phyloP scores from a whole-genome alignment of 1,284 basidiomycete species.

The Schizophyllum commune region DNA sequence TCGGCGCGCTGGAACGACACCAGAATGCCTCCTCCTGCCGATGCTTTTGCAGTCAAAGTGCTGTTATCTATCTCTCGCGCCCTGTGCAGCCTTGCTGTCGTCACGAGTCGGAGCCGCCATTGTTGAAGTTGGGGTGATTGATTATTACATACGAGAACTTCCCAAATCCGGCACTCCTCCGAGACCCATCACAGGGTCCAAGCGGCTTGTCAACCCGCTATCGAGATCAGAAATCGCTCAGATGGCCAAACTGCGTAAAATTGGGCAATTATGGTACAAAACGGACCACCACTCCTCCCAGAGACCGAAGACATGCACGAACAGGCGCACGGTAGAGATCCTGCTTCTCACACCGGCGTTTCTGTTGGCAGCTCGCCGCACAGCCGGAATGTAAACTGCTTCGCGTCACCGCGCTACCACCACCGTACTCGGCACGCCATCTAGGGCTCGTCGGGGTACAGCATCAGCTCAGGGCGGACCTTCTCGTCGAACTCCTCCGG shows the following conservation, averaged over 20 bases:
- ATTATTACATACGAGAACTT: neutral
- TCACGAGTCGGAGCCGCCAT: neutral
- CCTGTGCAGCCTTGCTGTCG: neutral
- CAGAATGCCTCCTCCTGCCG: conserved; percentile 8
- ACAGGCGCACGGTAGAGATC: neutral
- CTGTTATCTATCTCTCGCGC: neutral
- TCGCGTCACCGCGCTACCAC: neutral
- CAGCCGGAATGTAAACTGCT: neutral
- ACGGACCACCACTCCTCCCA: neutral
- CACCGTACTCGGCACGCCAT: neutral
- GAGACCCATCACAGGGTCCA: neutral
- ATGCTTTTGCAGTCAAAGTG: conserved; percentile 7
- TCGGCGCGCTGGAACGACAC: neutral
- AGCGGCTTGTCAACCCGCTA: neutral
- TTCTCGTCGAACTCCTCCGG: conserved; percentile 93
- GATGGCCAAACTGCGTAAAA: neutral
- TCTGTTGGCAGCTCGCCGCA: neutral
- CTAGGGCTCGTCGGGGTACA: conserved; percentile 50
- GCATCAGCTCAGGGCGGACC: conserved; percentile 91
- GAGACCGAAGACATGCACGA: neutral
- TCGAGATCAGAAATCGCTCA: neutral
- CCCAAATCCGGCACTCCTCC: neutral
- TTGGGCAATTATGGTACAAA: neutral
- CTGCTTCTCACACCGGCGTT: neutral
- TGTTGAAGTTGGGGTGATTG: neutral